Base-by-base conservation (phyloP, 108 stramenopile genomes). In the Fragilaria radians region DNA sequence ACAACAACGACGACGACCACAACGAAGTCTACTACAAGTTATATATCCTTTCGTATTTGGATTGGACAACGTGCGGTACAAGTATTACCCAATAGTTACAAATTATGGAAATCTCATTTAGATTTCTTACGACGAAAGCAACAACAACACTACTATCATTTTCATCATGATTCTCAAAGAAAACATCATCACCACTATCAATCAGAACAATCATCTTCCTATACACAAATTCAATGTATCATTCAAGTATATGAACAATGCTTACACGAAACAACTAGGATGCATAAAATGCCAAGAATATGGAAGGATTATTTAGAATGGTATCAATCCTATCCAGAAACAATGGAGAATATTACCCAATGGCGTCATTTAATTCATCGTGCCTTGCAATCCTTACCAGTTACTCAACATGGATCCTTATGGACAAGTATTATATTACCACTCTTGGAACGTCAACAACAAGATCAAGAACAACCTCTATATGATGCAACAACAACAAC, bases 71-170 rank as follows among this genome's bases (percentile, higher is more conserved):
- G 97, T 18, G 86, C 97, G 0, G 68, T 99, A 17, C 59, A 72
- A 30, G 59, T 84, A 14, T 65, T 98, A 28, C 97, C 99, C 11
- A 80, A 95, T 42, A 83, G 80, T 53, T 98, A 98, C 88, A 99
- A 99, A 74, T 69, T 99, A 29, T 99, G 99, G 99, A 78, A 76
- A 46, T 55, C 66, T 31, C 95, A 98, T 66, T 79, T 96, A 70
- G 58, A 72, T 32, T 91, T 86, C 61, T 42, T 54, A 19, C 25
- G 52, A 28, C 54, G 48, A 19, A 28, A 3, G 14, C 47, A 28
- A 52, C 31, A 46, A 5, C 17, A 24, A 4, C 17, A 54, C 52
- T 14, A 58, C 32, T 42, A 5, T 28, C 21, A 21, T 19, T 4
- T 14, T 34, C 3, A 21, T 29, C 18, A 28, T 25, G 46, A 51